Evolutionary conservation across 805 yeast species (phyloP).

Genomic region (Candida rishiriensis): DNA sequence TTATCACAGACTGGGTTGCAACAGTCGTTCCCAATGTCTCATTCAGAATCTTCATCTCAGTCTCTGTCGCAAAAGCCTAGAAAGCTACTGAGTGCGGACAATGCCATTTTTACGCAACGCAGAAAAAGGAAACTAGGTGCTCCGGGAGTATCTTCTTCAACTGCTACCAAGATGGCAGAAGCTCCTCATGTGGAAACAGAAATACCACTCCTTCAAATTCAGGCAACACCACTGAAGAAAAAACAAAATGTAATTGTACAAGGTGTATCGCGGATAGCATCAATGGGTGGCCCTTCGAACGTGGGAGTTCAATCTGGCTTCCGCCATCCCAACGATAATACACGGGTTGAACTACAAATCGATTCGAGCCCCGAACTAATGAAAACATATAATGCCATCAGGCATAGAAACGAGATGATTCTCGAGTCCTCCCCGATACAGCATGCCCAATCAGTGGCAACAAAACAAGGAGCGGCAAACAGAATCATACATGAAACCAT

Average conservation of each 20-base stretch:
- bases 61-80: constrained; percentile 1
- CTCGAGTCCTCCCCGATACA: no score
- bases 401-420: no score
- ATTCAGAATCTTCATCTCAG: constrained; percentile 5
- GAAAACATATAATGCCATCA: no score
- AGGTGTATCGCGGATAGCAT: no score
- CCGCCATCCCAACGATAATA: no score
- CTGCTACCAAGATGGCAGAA: not conserved
- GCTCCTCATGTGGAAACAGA: constrained; percentile 20
- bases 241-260: not conserved
- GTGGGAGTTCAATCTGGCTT: no score
- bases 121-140: constrained; percentile 14
- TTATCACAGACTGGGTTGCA: constrained; percentile 2
- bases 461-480: no score
- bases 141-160: not conserved
- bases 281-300: no score
- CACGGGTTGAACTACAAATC: no score
- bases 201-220: not conserved
- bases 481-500: no score
- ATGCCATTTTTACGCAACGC: constrained; percentile 17
- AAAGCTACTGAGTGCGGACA: not conserved
- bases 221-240: constrained; percentile 26
- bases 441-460: no score
- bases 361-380: no score
- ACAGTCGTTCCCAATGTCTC: not conserved